phyloP scores from a whole-genome alignment of 169 alveolate species.

The Blepharisma undulans region DNA sequence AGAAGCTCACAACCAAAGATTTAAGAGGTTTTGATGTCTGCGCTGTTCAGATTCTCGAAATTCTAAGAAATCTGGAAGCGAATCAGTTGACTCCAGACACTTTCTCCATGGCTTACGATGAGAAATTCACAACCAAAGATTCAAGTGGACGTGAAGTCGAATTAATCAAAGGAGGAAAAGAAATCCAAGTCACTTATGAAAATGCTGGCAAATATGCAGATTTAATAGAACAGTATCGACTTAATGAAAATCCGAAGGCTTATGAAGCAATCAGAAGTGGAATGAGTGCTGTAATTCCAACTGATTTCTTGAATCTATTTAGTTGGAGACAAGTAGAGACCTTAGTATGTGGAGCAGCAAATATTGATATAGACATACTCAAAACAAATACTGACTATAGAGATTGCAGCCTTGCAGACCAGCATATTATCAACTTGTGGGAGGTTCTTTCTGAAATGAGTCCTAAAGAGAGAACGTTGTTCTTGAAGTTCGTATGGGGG shows the following conservation, averaged over 20 bases:
- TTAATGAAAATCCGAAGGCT: conserved; percentile 67
- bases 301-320: conserved; percentile 52
- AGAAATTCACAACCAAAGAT: conserved; percentile 35
- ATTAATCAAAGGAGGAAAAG: conserved; percentile 67
- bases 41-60: background rate
- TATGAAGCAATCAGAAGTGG: conserved; percentile 44
- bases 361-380: conserved; percentile 80
- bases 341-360: conserved; percentile 87
- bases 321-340: conserved; percentile 68
- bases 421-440: conserved; percentile 74
- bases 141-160: conserved; percentile 54
- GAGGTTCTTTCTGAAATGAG: conserved; percentile 80
- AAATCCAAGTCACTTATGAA: conserved; percentile 54
- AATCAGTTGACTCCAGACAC: background rate
- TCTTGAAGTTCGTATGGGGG: conserved; percentile 91
- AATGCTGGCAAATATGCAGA: conserved; percentile 56
- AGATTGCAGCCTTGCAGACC: conserved; percentile 61
- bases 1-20: background rate
- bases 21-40: background rate
- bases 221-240: conserved; percentile 55
- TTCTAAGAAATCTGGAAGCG: conserved; percentile 27
- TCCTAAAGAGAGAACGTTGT: conserved; percentile 80
- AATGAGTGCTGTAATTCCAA: conserved; percentile 68
- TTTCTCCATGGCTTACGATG: background rate
- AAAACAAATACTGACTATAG: conserved; percentile 84